Conservation (phyloP, 2,329 filamentous ascomycete species). For the Botryotinia convoluta region DNA sequence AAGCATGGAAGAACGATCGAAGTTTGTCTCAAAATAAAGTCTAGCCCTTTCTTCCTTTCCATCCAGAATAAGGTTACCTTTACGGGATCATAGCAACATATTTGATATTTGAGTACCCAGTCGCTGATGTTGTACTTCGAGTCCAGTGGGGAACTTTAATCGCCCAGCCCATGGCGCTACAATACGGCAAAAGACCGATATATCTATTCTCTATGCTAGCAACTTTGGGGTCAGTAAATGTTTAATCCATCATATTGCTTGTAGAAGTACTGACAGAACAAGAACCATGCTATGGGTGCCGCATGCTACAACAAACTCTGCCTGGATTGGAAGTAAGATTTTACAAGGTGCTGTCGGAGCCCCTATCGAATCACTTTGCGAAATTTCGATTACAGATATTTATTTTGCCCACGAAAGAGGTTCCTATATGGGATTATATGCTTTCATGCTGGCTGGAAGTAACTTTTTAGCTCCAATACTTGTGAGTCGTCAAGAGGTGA, state of each 20-base stretch:
- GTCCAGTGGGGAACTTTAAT: conserved; percentile 51
- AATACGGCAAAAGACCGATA: conserved; percentile 43
- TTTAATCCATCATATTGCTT: not conserved
- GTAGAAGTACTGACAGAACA: not conserved
- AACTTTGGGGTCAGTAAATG: conserved; percentile 27
- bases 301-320: conserved; percentile 38
- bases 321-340: conserved; percentile 39
- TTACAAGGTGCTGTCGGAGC: conserved; percentile 34
- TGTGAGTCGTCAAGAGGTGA: conserved; percentile 23
- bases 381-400: conserved; percentile 39
- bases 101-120: not conserved
- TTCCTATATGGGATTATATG: conserved; percentile 45
- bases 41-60: not conserved
- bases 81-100: not conserved
- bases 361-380: conserved; percentile 36
- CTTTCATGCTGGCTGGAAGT: conserved; percentile 44
- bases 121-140: conserved; percentile 25
- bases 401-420: conserved; percentile 47
- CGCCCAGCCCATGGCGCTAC: conserved; percentile 52
- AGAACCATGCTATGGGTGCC: conserved; percentile 42
- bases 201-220: conserved; percentile 37
- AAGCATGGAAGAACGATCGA: not conserved
- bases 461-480: conserved; percentile 49
- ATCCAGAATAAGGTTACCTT: not conserved
- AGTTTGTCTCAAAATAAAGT: not conserved